Conservation (phyloP, 495 filamentous ascomycete species). For the Apiosordaria backusii region DNA sequence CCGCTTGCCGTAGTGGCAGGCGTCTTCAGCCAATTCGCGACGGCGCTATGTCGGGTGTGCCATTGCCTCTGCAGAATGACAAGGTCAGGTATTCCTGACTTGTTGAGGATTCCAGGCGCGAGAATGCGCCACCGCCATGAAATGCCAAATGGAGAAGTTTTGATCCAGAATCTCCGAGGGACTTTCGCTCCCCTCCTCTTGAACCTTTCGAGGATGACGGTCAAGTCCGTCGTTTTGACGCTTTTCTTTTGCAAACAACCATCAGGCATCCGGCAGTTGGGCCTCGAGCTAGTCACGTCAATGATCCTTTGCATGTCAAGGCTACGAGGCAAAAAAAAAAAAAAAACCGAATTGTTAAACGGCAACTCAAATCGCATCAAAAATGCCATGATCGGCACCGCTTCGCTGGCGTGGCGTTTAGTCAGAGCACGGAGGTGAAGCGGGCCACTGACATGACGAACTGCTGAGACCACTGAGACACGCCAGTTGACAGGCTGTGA, state of each 20-base stretch:
- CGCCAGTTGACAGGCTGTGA: conserved; percentile 9
- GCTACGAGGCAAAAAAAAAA: not conserved
- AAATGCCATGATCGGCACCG: not conserved
- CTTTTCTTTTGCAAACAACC: not conserved
- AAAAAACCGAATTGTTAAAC: not conserved
- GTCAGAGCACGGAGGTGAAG: not conserved
- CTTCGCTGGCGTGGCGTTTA: not conserved
- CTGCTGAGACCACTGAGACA: not conserved
- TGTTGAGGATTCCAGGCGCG: not conserved
- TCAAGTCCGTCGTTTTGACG: not conserved
- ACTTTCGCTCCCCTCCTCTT: not conserved
- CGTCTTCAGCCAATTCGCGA: not conserved
- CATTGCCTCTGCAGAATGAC: conserved; percentile 14
- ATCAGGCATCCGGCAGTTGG: not conserved
- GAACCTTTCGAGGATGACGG: not conserved
- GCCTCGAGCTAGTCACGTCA: not conserved
- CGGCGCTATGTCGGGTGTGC: conserved; percentile 17
- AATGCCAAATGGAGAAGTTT: not conserved
- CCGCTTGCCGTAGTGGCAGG: not conserved
- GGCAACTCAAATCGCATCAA: not conserved
- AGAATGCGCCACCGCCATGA: not conserved
- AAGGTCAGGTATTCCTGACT: no score
- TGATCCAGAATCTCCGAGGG: not conserved
- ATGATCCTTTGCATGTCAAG: not conserved
- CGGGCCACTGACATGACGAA: not conserved